Evolutionary conservation across 371 early-diverging fungal species (phyloP).

Genomic region (Umbelopsis sp.): DNA sequence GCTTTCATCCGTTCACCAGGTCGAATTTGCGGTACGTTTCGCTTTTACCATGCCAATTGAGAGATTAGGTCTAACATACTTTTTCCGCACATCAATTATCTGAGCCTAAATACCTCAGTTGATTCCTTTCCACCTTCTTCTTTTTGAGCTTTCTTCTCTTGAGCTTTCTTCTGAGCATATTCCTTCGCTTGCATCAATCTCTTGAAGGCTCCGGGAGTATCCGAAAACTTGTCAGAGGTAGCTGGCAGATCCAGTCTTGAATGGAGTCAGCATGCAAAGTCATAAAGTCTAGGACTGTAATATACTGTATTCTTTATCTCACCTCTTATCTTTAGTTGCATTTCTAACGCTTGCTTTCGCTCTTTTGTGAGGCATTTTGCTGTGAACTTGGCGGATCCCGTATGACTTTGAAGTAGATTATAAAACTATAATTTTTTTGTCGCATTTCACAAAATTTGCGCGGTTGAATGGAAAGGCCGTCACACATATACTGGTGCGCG

Average conservation of each 20-base stretch:
- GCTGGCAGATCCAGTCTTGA: constrained; percentile 2
- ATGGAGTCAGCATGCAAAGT: neutral
- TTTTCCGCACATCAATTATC: too few relatives aligned
- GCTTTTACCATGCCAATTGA: neutral
- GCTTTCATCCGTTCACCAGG: constrained; percentile 52
- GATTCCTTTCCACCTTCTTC: constrained; percentile 24
- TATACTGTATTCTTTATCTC: neutral
- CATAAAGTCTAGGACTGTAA: neutral
- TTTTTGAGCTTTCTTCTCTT: constrained; percentile 35
- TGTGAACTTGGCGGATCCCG: neutral
- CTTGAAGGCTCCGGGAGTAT: constrained; percentile 47
- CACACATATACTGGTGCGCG: too few relatives aligned
- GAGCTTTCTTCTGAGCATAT: constrained; percentile 33
- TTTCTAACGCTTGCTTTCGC: constrained; percentile 11
- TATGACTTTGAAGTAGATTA: neutral
- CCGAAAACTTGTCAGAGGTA: constrained; percentile 18
- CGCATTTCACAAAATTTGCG: too few relatives aligned
- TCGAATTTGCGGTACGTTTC: constrained; percentile 27
- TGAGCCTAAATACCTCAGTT: constrained; percentile 3
- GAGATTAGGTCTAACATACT: neutral
- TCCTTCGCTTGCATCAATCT: constrained; percentile 46
- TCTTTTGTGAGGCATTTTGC: constrained; percentile 10
- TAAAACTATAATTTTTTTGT: neutral
- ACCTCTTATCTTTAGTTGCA: constrained; percentile 8
- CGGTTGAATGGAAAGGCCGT: too few relatives aligned